Evolutionary conservation across 2,329 filamentous ascomycete genomes (phyloP), one percentile per base, ranked within the genome.

Genomic region (Dactylellina leptospora): DNA sequence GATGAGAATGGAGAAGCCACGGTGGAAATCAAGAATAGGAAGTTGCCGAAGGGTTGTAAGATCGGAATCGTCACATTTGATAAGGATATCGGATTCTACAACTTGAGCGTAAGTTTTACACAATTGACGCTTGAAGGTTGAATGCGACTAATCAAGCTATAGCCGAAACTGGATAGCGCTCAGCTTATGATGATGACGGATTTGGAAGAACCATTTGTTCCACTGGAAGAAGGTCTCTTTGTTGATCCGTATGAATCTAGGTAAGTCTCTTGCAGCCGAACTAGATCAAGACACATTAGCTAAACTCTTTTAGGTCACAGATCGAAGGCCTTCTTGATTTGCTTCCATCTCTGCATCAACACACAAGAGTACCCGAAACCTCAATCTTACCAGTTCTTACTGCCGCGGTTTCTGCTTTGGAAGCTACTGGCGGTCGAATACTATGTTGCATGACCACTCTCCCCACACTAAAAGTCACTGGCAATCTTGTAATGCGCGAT

Each of bases 171-270:
- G 42, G 89, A 95, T 61, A 88, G 92, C 81, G 92, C 95, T 8
- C 95, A 99, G 78, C 97, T 99, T 92, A 87, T 99, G 83, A 93
- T 99, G 54, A 96, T 99, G 91, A 91, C 95, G 2, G 95, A 99
- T 78, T 85, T 99, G 51, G 93, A 97, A 77, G 95, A 99, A 75
- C 95, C 95, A 0, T 99, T 99, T 79, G 88, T 97, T 13, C 93
- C 95, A 1, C 83, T 99, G 16, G 92, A 90, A 74, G 90, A 96
- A 66, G 93, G 93, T 13, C 84, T 99, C 8, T 97, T 97, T 79
- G 93, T 97, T 13, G 93, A 99, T 79, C 92, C 95, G 1, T 88
- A 92, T 76, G 91, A 96, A 79, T 95, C 92, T 47, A 93, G 90
- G 83, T 87, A 81, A 61, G 82, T 77, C 4, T 11, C 16, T 8